These are phyloP conservation scores for Cyclocybe aegerita DNA, from an alignment of 768 basidiomycete species.

Conservation along the genomic window DNA sequence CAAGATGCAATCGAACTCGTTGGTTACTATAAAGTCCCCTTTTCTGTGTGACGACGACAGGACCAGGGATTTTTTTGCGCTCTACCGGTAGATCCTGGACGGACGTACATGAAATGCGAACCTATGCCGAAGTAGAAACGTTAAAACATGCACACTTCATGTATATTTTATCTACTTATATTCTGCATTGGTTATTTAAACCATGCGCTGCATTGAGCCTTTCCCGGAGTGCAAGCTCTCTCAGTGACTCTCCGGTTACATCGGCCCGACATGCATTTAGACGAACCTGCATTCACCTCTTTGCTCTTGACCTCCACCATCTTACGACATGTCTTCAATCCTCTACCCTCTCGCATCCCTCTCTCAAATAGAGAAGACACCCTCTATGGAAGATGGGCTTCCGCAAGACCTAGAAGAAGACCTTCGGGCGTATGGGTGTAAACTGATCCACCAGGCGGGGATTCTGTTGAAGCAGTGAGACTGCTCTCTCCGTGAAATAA, in stretches of 20 bases:
- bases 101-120: conserved; percentile 69
- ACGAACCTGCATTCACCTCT: too few species aligned
- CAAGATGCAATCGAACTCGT: background rate
- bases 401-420: conserved; percentile 83
- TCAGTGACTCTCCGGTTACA: too few species aligned
- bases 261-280: too few species aligned
- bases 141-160: background rate
- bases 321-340: conserved; percentile 40
- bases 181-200: too few species aligned
- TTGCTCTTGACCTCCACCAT: too few species aligned
- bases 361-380: conserved; percentile 74
- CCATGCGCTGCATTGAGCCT: too few species aligned
- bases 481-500: background rate
- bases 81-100: conserved; percentile 61
- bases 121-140: conserved; percentile 47
- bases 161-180: background rate
- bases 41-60: conserved; percentile 28
- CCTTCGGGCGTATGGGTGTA: conserved; percentile 87
- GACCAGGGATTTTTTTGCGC: conserved; percentile 69
- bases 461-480: conserved; percentile 85
- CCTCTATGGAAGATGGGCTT: conserved; percentile 81
- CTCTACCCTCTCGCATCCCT: conserved; percentile 84
- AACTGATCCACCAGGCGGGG: conserved; percentile 94
- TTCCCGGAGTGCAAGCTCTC: too few species aligned
- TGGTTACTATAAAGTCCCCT: background rate